Conservation (phyloP, 169 alveolate species). For the Neospora caninum region DNA sequence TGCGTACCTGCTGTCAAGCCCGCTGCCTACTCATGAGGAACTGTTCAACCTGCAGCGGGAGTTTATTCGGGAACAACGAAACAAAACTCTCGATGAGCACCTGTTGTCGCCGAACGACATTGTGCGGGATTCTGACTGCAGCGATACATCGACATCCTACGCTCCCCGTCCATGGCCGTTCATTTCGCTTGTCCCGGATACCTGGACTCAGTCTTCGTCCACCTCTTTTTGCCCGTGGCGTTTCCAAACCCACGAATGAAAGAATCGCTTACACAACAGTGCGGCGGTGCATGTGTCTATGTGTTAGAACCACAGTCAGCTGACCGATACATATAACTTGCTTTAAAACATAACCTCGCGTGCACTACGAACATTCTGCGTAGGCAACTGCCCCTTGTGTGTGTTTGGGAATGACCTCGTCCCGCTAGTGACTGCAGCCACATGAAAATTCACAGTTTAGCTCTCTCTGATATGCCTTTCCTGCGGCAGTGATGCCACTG, state of each 20-base stretch:
- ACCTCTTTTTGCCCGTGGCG: background rate
- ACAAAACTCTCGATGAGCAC: background rate
- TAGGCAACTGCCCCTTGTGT: too few relatives aligned
- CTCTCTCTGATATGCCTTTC: too few relatives aligned
- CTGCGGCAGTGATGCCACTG: too few relatives aligned
- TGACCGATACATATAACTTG: background rate
- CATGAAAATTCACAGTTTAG: too few relatives aligned
- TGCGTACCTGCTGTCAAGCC: background rate
- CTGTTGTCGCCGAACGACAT: background rate
- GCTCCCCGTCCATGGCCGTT: background rate
- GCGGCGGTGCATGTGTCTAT: background rate
- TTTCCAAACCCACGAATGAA: background rate
- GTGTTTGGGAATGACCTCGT: too few relatives aligned
- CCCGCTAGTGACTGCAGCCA: too few relatives aligned
- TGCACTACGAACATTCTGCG: too few relatives aligned
- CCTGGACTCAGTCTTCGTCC: background rate
- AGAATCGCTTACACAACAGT: background rate
- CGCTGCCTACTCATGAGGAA: background rate
- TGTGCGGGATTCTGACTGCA: background rate
- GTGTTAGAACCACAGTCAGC: background rate
- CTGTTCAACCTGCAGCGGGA: background rate
- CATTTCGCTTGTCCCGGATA: background rate
- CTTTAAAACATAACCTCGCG: background rate
- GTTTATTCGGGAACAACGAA: background rate
- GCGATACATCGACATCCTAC: background rate